Evolutionary conservation across 2,329 filamentous ascomycete species (phyloP).

Genomic region (Trichoderma gracile): DNA sequence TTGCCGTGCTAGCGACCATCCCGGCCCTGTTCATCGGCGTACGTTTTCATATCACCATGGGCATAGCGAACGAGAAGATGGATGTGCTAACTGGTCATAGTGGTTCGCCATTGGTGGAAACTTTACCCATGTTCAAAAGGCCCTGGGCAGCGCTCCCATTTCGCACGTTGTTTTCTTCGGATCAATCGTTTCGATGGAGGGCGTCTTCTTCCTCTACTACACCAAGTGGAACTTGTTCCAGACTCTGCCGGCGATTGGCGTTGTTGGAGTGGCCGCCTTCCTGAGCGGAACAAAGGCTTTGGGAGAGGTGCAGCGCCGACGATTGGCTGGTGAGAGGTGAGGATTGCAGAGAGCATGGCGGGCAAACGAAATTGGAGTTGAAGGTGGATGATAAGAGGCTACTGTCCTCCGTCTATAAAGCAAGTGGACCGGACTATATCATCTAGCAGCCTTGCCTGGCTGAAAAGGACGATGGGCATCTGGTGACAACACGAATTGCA

Average conservation of each 20-base stretch:
- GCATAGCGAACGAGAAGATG: not conserved
- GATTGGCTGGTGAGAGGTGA: conserved; percentile 71
- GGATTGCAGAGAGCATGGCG: not conserved
- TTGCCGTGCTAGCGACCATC: conserved; percentile 70
- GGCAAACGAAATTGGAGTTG: not conserved
- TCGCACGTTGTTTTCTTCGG: conserved; percentile 84
- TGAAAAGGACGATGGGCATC: not conserved
- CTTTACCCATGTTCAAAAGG: conserved; percentile 72
- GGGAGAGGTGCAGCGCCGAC: conserved; percentile 86
- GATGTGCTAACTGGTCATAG: conserved; percentile 46
- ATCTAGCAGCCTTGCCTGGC: not conserved
- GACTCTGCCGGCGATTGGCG: conserved; percentile 70
- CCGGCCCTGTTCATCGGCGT: conserved; percentile 72
- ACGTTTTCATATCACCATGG: not conserved
- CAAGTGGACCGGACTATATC: not conserved
- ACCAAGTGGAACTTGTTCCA: conserved; percentile 90
- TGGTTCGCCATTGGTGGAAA: conserved; percentile 86
- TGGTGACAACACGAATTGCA: not conserved
- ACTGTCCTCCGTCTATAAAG: not conserved
- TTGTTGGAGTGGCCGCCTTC: conserved; percentile 71
- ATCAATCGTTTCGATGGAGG: conserved; percentile 84
- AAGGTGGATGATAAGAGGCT: not conserved
- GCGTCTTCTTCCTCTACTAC: conserved; percentile 94
- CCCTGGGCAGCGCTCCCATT: conserved; percentile 72
- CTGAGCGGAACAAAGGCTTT: conserved; percentile 87